Base-by-base conservation (phyloP, 495 filamentous ascomycete genomes). In the Lichenothelia convexa region DNA sequence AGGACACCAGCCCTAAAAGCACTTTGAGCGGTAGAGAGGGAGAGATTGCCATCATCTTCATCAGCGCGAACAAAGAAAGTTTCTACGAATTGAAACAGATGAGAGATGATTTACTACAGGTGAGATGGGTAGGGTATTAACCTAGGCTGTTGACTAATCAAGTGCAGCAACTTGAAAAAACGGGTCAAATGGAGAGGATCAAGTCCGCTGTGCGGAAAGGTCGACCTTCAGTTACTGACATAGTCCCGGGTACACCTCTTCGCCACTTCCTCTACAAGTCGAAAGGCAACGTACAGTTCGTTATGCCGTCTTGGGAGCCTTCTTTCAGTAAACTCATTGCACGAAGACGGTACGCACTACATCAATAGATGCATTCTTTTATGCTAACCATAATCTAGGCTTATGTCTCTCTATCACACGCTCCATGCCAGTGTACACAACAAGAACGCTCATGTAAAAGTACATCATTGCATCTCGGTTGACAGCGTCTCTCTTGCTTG, bases 241-340 rank as follows among this genome's bases (percentile, higher is more conserved):
- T 95, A 34, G 69, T 83, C 8, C 78, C 89, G 2, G 78, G 73
- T 21, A 78, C 81, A 5, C 70, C 76, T 5, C 57, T 95, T 20
- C 69, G 75, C 34, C 89, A 97, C 58, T 97, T 94, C 56, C 57
- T 97, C 21, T 97, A 92, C 61, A 95, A 93, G 55, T 89, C 80
- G 16, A 67, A 78, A 30, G 73, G 73, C 13, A 94, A 97, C 53
- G 89, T 95, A 13, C 89, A 97, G 49, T 97, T 93, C 53, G 73
- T 71, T 27, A 93, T 93, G 81, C 79, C 87, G 12, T 71, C 78
- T 0, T 83, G n/a, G n/a, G n/a, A n/a, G 9, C 2, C 24, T 29
- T 13, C 9, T 13, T 29, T 29, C 24, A 29, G 24, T 13, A 29
- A 9, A 29, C 24, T 29, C 15, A 29, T 29, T 11, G 24, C 24